phyloP scores from a whole-genome alignment of 495 filamentous ascomycete species.

The Annulohypoxylon bovei region DNA sequence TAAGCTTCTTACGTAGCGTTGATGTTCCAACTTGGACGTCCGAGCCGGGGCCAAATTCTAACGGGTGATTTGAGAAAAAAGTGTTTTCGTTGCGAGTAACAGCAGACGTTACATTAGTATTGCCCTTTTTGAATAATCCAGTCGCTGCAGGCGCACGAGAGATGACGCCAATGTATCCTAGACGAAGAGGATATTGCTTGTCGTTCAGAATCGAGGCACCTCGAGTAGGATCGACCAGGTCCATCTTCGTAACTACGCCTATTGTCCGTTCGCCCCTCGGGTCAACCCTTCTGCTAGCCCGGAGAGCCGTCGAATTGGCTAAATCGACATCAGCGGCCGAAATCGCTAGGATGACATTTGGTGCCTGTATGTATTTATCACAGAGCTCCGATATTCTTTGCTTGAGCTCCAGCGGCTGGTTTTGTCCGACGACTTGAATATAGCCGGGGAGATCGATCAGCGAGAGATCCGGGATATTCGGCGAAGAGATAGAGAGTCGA shows the following conservation, averaged over 20 bases:
- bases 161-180: conserved; percentile 98
- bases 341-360: conserved; percentile 96
- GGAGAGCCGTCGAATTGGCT: conserved; percentile 92
- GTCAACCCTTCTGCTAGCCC: conserved; percentile 91
- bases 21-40: conserved; percentile 81
- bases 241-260: conserved; percentile 99
- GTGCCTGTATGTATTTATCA: conserved; percentile 96
- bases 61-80: conserved; percentile 85
- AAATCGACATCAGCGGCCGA: conserved; percentile 97
- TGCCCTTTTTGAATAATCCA: conserved; percentile 86
- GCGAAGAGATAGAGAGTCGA: conserved; percentile 92
- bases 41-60: conserved; percentile 78
- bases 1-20: conserved; percentile 90
- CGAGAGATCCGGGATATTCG: conserved; percentile 93
- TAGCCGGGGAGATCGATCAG: conserved; percentile 97
- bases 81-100: conserved; percentile 89
- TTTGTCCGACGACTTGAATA: conserved; percentile 90
- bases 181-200: conserved; percentile 89
- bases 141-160: conserved; percentile 75
- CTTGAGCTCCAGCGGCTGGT: conserved; percentile 92
- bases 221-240: conserved; percentile 86
- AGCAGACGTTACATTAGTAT: conserved; percentile 78
- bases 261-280: conserved; percentile 96
- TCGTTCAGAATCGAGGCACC: conserved; percentile 82
- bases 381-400: conserved; percentile 96